These are phyloP conservation scores for Ceratocystiopsis sp. DNA, from an alignment of 2,329 filamentous ascomycete genomes.

Conservation along the genomic window DNA sequence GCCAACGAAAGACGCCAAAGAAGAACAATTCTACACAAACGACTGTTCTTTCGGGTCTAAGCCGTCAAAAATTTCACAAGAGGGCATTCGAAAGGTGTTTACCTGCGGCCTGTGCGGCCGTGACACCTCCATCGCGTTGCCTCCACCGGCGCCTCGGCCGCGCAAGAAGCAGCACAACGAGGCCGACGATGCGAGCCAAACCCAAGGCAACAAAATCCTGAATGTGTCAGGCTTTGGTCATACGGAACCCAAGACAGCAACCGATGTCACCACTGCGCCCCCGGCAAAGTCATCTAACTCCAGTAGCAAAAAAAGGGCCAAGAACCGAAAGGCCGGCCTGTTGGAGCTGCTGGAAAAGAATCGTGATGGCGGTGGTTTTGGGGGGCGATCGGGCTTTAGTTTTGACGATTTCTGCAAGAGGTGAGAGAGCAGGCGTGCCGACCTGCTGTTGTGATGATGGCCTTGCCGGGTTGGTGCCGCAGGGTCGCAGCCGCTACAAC, in stretches of 20 bases:
- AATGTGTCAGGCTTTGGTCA: no score
- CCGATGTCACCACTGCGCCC: not conserved
- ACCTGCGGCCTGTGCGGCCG: conserved; percentile 28
- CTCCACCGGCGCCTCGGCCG: conserved; percentile 18
- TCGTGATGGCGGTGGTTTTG: conserved; percentile 18
- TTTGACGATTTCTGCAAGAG: conserved; percentile 38
- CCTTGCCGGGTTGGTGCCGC: not conserved
- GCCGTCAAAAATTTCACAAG: not conserved
- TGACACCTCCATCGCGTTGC: conserved; percentile 24
- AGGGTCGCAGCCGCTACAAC: no score
- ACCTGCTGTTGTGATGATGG: no score
- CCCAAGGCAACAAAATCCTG: no score
- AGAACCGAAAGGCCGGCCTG: conserved; percentile 47
- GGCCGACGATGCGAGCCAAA: not conserved
- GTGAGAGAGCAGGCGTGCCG: conserved; percentile 5
- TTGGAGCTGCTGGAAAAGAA: conserved; percentile 44
- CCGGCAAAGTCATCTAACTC: conserved; percentile 11
- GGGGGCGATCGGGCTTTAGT: conserved; percentile 26
- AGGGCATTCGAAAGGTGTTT: conserved; percentile 21
- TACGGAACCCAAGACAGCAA: conserved; percentile 1
- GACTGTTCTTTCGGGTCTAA: not conserved
- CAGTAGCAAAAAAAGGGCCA: conserved; percentile 40
- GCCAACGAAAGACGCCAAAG: not conserved
- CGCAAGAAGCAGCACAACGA: conserved; percentile 5
- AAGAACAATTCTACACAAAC: not conserved